Base-by-base conservation (phyloP, 148 eudicot species). In the Rhododendron ovatum region DNA sequence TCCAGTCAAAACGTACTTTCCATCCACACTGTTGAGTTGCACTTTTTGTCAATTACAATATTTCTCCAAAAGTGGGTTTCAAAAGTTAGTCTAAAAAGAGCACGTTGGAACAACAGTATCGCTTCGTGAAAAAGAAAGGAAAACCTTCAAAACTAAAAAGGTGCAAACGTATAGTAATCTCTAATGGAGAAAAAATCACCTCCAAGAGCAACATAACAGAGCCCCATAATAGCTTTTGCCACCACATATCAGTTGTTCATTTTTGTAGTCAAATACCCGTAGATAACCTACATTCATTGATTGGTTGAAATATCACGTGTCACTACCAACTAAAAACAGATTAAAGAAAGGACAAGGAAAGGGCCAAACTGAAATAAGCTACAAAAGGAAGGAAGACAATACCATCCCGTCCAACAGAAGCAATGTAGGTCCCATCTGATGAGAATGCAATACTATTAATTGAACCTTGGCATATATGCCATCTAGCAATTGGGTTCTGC, bases 1-100 rank as follows among this genome's bases (percentile, higher is more conserved):
- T 79, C 98, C 98, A 86, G 96, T 91, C 88, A 96, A 85, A 76
- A 96, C 85, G 88, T 93, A 96, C 84, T 96, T 96, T 84, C 96
- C 92, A 81, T 96, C 98, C 89, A 90, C 90, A 86, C 98, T 96
- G 93, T 88, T 41, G 75, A 22, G 78, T 55, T 83, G 86, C 69
- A 90, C n/a, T 69, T 83, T 35, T 30, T 47, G 55, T 77, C 73
- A 85, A 59, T 85, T 15, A 39, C 17, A 82, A 45, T 24, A 71
- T 12, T 48, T 65, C 55, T 51, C 75, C 63, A 45, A 3, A 81
- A 67, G 28, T 43, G 26, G 87, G 20, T 30, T 57, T 5, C 78
- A 78, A 45, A 41, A 78, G 14, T 28, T 37, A 41, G 43, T 57
- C 33, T 77, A 41, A 39, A 41, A 37, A 28, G 39, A 76, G 57